Conservation (phyloP, 768 basidiomycete genomes). For the Lactarius hatsudake region DNA sequence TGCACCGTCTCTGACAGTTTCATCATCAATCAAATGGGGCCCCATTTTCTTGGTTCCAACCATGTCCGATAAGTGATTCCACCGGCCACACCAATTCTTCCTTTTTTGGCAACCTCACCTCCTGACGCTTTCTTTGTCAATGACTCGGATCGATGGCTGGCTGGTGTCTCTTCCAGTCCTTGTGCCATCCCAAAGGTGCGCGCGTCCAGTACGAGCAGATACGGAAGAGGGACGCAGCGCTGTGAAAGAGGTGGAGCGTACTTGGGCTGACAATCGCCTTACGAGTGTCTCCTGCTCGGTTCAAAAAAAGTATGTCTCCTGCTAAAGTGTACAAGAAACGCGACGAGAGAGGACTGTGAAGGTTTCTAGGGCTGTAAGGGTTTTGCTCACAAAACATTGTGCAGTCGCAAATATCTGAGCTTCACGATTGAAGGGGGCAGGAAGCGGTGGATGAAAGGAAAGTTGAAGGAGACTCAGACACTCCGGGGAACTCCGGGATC, state of each 20-base stretch:
- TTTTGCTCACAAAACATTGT: neutral
- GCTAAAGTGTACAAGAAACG: too few relatives aligned
- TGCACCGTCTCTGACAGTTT: neutral
- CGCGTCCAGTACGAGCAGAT: too few relatives aligned
- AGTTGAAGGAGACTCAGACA: too few relatives aligned
- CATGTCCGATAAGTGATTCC: too few relatives aligned
- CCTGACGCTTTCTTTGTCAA: neutral
- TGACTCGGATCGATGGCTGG: neutral
- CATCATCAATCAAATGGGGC: neutral
- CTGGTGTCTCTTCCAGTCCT: neutral
- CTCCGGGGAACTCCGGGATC: too few relatives aligned
- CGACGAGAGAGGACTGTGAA: too few relatives aligned
- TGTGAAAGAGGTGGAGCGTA: too few relatives aligned
- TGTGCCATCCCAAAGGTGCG: too few relatives aligned
- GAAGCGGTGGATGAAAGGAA: too few relatives aligned
- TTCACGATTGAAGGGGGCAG: neutral
- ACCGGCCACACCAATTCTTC: neutral
- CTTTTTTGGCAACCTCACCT: neutral
- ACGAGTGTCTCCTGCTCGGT: neutral
- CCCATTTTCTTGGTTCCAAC: neutral
- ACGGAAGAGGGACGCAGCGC: too few relatives aligned
- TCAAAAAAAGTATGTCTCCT: too few relatives aligned
- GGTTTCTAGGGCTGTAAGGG: too few relatives aligned
- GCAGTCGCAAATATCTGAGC: neutral
- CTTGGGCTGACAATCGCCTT: neutral